Evolutionary conservation across 2,329 filamentous ascomycete genomes (phyloP), one percentile per base, ranked within the genome.

Genomic region (Aaosphaeria arxii): DNA sequence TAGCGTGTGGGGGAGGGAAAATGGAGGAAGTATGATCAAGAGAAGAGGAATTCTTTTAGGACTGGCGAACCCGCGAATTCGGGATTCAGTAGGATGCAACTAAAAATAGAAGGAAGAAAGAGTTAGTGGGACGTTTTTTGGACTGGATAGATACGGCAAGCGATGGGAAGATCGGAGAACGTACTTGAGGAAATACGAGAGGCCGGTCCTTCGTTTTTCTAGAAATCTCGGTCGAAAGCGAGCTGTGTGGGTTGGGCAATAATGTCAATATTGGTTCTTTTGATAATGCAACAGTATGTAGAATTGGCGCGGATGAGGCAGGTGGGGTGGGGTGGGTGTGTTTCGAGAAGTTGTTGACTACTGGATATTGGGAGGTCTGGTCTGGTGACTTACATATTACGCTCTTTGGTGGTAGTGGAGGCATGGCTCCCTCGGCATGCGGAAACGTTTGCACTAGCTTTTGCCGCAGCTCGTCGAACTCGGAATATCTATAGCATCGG

Each of bases 121-220:
- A 7, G 39, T 17, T 40, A 40, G 39, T 40, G 39, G 11, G 7
- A 13, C 17, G 7, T 9, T n/a, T 7, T 7, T 7, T 11, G 39
- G 39, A 7, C 7, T 7, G 24, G 17, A 7, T 7, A 28, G 17
- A 40, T 28, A 40, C 7, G 39, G 39, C 7, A n/a, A 28, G 17
- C 9, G 24, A 40, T 7, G 17, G 39, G 24, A 11, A 17, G 39
- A 40, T 13, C 11, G 9, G 39, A 17, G 17, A 40, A 77, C 87
- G 51, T 74, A 95, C 91, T 95, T 95, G 46, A 99, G 75, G 67
- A 97, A 99, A 67, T 97, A 96, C 65, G 89, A 86, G 50, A 99
- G 75, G 5, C 91, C 92, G 39, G 83, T 79, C 57, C 89, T 84
- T 62, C 94, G 81, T 63, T 87, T 86, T 70, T 96, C 91, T 13